Percentiles rank a stretch among this genome's conserved stretches.
Evolutionary conservation across 2,329 filamentous ascomycete species (phyloP).

Genomic region (Zymoseptoria crescenta): DNA sequence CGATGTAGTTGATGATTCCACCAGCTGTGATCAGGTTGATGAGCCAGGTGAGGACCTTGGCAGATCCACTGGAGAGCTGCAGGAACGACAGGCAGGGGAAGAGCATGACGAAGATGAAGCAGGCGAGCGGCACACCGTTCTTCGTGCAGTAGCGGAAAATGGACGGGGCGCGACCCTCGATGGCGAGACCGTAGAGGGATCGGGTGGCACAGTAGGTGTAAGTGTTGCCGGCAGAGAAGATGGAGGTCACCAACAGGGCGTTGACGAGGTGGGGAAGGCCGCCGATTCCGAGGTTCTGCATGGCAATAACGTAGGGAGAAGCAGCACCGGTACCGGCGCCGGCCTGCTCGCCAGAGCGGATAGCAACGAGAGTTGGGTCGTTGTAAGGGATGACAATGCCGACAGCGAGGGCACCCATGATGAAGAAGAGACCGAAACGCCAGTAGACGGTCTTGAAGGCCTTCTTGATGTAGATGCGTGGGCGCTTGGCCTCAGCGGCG

Average conservation of each 20-base stretch:
- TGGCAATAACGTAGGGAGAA: constrained; percentile 35
- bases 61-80: constrained; percentile 24
- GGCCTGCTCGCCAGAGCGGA: constrained; percentile 14
- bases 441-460: constrained; percentile 45
- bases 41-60: constrained; percentile 33
- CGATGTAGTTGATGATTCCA: constrained; percentile 55
- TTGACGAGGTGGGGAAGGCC: constrained; percentile 34
- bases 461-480: constrained; percentile 39
- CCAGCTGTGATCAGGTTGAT: constrained; percentile 48
- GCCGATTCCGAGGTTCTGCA: constrained; percentile 36
- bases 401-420: constrained; percentile 38
- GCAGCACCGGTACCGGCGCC: constrained; percentile 25
- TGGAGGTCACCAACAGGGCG: constrained; percentile 39
- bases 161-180: constrained; percentile 45
- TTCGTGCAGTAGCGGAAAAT: constrained; percentile 52
- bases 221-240: constrained; percentile 50
- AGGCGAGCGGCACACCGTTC: constrained; percentile 53
- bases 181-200: constrained; percentile 44
- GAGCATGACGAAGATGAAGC: constrained; percentile 40
- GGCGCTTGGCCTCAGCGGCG: constrained; percentile 41
- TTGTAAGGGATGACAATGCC: constrained; percentile 36
- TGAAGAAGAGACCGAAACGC: constrained; percentile 44
- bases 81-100: constrained; percentile 31
- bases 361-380: constrained; percentile 25
- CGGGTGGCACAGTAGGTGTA: constrained; percentile 48